A percentile compares a stretch with the other conserved stretches of the same genome.
These are phyloP conservation scores for Quercus aquifolioides DNA, from an alignment of 306 rosid genomes.

Conservation along the genomic window DNA sequence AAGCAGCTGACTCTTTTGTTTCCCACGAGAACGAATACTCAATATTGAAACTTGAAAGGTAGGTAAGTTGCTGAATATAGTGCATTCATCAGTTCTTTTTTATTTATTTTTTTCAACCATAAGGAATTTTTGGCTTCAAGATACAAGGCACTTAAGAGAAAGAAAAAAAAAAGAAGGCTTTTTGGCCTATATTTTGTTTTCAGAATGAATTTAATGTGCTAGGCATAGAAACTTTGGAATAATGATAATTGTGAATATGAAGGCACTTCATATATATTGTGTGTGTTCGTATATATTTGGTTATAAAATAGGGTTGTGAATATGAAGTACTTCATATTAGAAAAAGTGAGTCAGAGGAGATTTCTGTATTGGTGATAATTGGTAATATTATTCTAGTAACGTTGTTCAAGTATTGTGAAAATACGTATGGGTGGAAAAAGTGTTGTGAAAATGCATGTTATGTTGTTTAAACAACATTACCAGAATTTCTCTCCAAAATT, in stretches of 20 bases:
- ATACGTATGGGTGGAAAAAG: rapidly evolving
- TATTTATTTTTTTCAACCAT: not conserved
- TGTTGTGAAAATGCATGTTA: no score
- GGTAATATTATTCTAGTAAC: no score
- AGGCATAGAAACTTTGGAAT: no score
- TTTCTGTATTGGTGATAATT: no score
- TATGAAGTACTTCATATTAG: not conserved
- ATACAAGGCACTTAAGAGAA: not conserved
- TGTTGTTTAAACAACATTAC: no score
- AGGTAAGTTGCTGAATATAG: not conserved
- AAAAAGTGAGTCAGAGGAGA: not conserved
- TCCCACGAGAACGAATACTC: not conserved
- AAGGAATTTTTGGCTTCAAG: not conserved
- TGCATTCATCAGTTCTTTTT: not conserved
- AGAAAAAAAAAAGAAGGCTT: not conserved
- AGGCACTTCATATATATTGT: no score
- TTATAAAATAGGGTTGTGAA: not conserved
- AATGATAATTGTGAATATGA: no score
- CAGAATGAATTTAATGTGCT: not conserved
- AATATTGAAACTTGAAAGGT: not conserved
- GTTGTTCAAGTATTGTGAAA: no score
- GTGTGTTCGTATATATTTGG: no score
- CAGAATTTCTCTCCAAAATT: not conserved
- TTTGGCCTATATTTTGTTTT: not conserved
- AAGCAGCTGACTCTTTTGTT: not conserved